A percentile compares a stretch with the other conserved stretches of the same genome.
Evolutionary conservation across 768 basidiomycete genomes (phyloP).

Genomic region (Kwoniella dejecticola): DNA sequence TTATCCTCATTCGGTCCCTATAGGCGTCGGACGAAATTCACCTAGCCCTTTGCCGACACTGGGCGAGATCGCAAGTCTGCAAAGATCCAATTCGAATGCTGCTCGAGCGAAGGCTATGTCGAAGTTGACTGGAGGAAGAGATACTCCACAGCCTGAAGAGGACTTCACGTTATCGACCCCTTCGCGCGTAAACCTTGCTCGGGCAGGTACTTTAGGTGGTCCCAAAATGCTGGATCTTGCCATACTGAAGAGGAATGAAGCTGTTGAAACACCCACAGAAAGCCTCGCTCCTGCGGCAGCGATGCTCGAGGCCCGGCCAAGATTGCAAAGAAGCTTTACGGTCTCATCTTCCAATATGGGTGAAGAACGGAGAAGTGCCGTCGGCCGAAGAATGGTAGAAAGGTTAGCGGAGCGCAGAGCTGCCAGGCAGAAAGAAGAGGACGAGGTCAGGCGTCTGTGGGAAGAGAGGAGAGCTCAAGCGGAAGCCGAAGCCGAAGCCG

Average conservation of each 20-base stretch:
- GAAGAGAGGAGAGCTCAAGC: conserved; percentile 26
- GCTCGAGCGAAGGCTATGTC: conserved; percentile 77
- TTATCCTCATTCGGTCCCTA: conserved; percentile 16
- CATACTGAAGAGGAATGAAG: background rate
- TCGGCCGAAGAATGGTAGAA: conserved; percentile 55
- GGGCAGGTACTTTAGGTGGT: conserved; percentile 47
- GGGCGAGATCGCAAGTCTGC: conserved; percentile 72
- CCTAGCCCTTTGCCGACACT: conserved; percentile 71
- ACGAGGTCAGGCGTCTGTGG: conserved; percentile 40
- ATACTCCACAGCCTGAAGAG: conserved; percentile 58
- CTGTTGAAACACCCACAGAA: background rate
- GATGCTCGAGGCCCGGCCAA: conserved; percentile 28
- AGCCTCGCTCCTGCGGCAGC: background rate
- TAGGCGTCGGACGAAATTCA: conserved; percentile 60
- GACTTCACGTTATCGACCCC: conserved; percentile 13
- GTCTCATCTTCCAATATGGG: conserved; percentile 50
- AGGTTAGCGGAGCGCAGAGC: conserved; percentile 48
- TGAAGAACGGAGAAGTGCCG: conserved; percentile 54
- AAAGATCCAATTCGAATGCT: conserved; percentile 87
- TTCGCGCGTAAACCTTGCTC: conserved; percentile 29
- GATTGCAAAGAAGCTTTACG: conserved; percentile 52
- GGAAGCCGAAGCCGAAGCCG: background rate
- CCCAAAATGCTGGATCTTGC: conserved; percentile 19
- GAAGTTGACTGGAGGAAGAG: conserved; percentile 75
- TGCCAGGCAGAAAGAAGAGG: conserved; percentile 42